Conservation (phyloP, 192 early-diverging fungal genomes). For the Backusella westeae region DNA sequence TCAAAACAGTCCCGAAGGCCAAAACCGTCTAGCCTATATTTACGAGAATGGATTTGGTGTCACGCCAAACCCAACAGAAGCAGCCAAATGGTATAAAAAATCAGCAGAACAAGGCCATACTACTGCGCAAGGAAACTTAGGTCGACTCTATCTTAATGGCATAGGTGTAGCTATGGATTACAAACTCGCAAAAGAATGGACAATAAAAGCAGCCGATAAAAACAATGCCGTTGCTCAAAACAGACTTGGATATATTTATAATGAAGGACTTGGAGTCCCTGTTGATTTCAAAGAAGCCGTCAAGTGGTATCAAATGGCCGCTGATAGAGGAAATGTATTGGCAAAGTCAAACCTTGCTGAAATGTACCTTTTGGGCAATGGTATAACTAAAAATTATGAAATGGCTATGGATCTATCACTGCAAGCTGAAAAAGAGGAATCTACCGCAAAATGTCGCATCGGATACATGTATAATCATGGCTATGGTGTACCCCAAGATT, state of each 20-base stretch:
- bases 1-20: neutral
- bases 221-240: constrained; percentile 69
- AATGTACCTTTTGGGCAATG: neutral
- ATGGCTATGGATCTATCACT: neutral
- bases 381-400: neutral
- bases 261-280: constrained; percentile 39
- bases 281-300: constrained; percentile 21
- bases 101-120: constrained; percentile 48
- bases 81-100: constrained; percentile 49
- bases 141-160: constrained; percentile 59
- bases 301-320: constrained; percentile 18
- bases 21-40: constrained; percentile 8
- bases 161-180: constrained; percentile 45
- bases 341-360: neutral
- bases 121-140: constrained; percentile 52
- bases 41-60: constrained; percentile 85
- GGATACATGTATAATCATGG: neutral
- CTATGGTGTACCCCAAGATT: neutral
- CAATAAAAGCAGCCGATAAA: constrained; percentile 61
- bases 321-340: neutral
- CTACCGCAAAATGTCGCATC: neutral
- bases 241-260: constrained; percentile 47
- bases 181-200: constrained; percentile 59
- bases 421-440: neutral
- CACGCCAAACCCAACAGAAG: constrained; percentile 42